Percentiles rank a stretch among this genome's conserved stretches.
Conservation (phyloP, 305 asterid genomes). For the Fraxinus latifolia region DNA sequence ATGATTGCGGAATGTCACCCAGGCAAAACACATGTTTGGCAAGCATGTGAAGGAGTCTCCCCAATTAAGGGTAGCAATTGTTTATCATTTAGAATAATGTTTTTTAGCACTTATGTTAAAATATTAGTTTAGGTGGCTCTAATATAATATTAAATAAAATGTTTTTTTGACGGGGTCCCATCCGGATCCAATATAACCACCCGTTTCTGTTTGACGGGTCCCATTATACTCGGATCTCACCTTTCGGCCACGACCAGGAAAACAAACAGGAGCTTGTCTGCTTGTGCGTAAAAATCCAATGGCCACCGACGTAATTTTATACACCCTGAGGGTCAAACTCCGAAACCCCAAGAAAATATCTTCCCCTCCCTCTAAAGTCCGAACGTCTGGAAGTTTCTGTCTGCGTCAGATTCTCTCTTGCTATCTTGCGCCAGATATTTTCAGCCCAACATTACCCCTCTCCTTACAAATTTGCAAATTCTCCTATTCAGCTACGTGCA, state of each 20-base stretch:
- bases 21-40: no score
- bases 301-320: slow-evolving; percentile 22
- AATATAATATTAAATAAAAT: no score
- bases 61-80: no score
- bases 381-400: slow-evolving; percentile 30
- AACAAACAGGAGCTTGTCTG: not conserved
- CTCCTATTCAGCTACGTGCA: not conserved
- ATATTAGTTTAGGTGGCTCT: no score
- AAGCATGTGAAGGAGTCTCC: no score
- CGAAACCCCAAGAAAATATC: slow-evolving; percentile 28
- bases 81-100: no score
- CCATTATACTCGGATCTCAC: not conserved
- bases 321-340: not conserved
- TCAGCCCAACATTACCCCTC: not conserved
- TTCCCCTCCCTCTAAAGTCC: not conserved
- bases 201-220: not conserved
- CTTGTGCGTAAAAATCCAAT: not conserved
- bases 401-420: not conserved
- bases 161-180: no score
- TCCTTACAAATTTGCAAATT: not conserved
- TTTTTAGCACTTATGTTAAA: no score
- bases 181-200: not conserved
- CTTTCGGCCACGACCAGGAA: not conserved
- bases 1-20: no score
- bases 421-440: slow-evolving; percentile 32